phyloP scores from a whole-genome alignment of 345 rosid species.

The Rhodamnia argentea region DNA sequence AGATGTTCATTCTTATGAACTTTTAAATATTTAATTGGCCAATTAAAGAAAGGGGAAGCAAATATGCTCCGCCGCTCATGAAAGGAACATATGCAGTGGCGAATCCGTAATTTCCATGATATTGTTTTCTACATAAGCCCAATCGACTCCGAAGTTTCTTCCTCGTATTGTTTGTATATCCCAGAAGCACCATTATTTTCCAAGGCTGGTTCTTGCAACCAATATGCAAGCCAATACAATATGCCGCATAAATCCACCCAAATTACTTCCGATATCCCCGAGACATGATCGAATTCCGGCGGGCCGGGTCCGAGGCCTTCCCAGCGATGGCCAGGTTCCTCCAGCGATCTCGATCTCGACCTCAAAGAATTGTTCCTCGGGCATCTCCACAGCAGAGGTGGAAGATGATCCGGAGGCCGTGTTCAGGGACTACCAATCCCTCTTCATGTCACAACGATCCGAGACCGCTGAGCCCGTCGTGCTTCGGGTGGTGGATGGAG shows the following conservation, averaged over 20 bases:
- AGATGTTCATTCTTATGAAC: no score
- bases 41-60: no score
- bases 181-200: not conserved
- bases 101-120: not conserved
- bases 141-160: not conserved
- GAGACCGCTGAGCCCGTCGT: constrained; percentile 40
- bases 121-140: not conserved
- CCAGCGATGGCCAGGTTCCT: not conserved
- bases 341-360: constrained; percentile 42
- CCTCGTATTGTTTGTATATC: not conserved
- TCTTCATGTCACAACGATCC: constrained; percentile 64
- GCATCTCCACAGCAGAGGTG: not conserved
- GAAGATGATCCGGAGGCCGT: constrained; percentile 42
- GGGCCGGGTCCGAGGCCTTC: not conserved
- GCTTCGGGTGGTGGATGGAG: constrained; percentile 40
- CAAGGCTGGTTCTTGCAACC: not conserved
- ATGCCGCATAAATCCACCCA: constrained; percentile 21
- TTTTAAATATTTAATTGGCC: no score
- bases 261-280: constrained; percentile 17
- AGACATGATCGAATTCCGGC: not conserved
- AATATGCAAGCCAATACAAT: not conserved
- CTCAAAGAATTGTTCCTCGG: constrained; percentile 10
- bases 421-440: constrained; percentile 77
- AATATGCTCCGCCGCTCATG: no score
- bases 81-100: not conserved